Conservation (phyloP, 495 filamentous ascomycete species). For the Niebla homalea region DNA sequence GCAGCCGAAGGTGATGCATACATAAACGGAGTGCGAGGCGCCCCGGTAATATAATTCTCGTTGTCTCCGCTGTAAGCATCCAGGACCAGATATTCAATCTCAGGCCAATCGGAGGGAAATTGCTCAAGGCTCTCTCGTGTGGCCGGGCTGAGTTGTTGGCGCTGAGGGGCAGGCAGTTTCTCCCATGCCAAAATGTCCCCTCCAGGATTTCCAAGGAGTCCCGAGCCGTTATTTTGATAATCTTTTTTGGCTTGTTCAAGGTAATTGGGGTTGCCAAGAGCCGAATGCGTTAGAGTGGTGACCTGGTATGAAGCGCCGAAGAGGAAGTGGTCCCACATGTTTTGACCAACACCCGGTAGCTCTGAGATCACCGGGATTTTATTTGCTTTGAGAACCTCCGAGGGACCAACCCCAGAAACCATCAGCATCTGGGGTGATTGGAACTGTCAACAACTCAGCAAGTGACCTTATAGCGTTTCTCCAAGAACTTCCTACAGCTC, state of each 20-base stretch:
- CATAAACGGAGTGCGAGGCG: constrained; percentile 14
- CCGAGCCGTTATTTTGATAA: constrained; percentile 6
- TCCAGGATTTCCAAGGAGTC: constrained; percentile 22
- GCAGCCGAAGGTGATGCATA: constrained; percentile 30
- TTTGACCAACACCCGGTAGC: constrained; percentile 33
- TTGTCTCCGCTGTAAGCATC: constrained; percentile 14
- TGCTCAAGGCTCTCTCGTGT: constrained; percentile 19
- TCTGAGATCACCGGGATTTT: constrained; percentile 30
- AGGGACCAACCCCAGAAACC: constrained; percentile 38
- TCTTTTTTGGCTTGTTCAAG: not conserved
- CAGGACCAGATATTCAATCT: constrained; percentile 36
- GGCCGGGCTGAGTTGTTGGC: constrained; percentile 16
- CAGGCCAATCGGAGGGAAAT: constrained; percentile 46
- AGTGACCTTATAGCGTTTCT: not conserved
- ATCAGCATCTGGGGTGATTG: constrained; percentile 39
- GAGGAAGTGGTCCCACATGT: constrained; percentile 18
- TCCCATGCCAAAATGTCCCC: constrained; percentile 33
- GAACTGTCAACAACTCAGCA: constrained; percentile 13
- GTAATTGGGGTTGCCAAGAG: not conserved
- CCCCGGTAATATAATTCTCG: constrained; percentile 13
- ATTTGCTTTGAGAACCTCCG: constrained; percentile 20
- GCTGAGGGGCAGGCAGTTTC: constrained; percentile 28
- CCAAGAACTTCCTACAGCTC: constrained; percentile 20
- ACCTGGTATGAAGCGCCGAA: constrained; percentile 18
- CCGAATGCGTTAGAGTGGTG: constrained; percentile 13